phyloP scores from a whole-genome alignment of 2,329 filamentous ascomycete genomes.

The Fusarium poae region DNA sequence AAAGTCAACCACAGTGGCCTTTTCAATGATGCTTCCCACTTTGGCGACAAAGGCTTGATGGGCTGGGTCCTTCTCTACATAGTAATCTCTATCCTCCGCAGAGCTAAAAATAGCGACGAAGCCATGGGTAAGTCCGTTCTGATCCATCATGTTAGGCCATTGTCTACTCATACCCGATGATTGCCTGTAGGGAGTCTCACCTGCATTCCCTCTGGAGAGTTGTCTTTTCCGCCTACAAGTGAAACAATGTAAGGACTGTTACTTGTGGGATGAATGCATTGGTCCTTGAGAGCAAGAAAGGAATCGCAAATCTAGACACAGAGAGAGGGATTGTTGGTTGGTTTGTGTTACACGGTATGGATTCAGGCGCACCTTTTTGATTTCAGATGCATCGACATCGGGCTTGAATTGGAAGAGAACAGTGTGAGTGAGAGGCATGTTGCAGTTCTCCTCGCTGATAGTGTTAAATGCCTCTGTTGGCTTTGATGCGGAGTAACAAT shows the following conservation, averaged over 20 bases:
- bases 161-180: accelerated
- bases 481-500: conserved; percentile 5
- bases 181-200: neutral
- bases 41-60: conserved; percentile 72
- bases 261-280: conserved; percentile 19
- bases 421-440: conserved; percentile 18
- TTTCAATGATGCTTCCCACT: conserved; percentile 62
- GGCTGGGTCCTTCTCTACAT: conserved; percentile 72
- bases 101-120: conserved; percentile 77
- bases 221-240: conserved; percentile 19
- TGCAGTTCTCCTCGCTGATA: neutral
- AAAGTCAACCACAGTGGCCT: conserved; percentile 72
- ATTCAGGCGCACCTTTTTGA: neutral
- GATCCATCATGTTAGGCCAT: neutral
- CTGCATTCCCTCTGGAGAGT: conserved; percentile 27
- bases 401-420: conserved; percentile 28
- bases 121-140: conserved; percentile 75
- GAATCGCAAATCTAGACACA: conserved; percentile 3
- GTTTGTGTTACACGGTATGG: accelerated
- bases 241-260: conserved; percentile 15
- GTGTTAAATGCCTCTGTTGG: neutral
- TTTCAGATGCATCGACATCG: neutral
- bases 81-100: conserved; percentile 75
- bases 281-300: conserved; percentile 19
- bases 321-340: neutral